phyloP scores from a whole-genome alignment of 306 rosid genomes.

The Hippophae rhamnoides region DNA sequence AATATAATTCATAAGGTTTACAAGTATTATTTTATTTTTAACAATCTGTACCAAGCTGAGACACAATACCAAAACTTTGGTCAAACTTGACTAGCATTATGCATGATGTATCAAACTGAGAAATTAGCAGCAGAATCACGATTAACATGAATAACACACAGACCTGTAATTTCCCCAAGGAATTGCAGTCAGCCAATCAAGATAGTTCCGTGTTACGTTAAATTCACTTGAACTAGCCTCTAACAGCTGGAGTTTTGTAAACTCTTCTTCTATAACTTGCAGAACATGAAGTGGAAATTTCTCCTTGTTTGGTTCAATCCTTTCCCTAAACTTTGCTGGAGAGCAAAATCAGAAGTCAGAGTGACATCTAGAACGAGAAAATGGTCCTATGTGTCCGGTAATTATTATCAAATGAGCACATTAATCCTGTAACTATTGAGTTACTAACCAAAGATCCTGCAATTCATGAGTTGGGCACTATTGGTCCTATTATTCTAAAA shows the following conservation, averaged over 20 bases:
- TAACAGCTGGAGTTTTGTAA: slow-evolving; percentile 75
- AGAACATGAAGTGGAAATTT: slow-evolving; percentile 83
- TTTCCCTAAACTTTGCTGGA: slow-evolving; percentile 85
- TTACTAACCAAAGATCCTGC: too few species aligned
- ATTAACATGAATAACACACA: slow-evolving; percentile 9
- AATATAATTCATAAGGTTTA: too few species aligned
- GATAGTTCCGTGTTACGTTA: slow-evolving; percentile 92
- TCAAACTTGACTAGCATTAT: not conserved
- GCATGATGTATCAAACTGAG: not conserved
- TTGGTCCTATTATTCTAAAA: too few species aligned
- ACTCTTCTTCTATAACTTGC: slow-evolving; percentile 97
- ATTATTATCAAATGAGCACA: too few species aligned
- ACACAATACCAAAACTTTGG: not conserved
- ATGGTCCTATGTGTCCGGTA: not conserved
- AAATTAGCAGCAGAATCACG: too few species aligned
- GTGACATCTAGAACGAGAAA: slow-evolving; percentile 5
- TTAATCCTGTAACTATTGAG: too few species aligned
- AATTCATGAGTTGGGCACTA: too few species aligned
- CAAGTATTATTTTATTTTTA: too few species aligned
- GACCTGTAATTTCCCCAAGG: slow-evolving; percentile 99
- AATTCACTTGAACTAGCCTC: slow-evolving; percentile 99
- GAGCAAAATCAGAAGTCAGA: slow-evolving; percentile 16
- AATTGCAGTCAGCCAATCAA: slow-evolving; percentile 97
- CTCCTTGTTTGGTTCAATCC: slow-evolving; percentile 93
- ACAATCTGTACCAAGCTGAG: too few species aligned